These are phyloP conservation scores for Tetramitus jugosus DNA, from an alignment of 208 protist species.

Conservation along the genomic window DNA sequence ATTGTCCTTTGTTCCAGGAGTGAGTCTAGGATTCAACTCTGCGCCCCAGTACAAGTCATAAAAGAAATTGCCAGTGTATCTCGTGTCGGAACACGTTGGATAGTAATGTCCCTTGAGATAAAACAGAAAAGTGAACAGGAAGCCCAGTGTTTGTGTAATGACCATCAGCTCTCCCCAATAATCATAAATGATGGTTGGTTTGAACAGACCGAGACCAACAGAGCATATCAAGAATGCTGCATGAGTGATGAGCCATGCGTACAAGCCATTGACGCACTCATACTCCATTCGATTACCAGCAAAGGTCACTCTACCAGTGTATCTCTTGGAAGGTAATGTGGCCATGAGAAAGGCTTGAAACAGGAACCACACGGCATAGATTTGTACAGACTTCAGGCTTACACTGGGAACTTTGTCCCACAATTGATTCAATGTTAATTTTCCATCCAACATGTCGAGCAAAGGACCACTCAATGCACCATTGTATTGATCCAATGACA, in stretches of 20 bases:
- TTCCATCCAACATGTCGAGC: not conserved
- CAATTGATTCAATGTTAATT: not conserved
- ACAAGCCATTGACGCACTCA: not conserved
- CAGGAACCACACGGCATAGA: not conserved
- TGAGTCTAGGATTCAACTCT: conserved; percentile 84
- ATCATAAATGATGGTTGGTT: not conserved
- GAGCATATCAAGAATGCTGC: not conserved
- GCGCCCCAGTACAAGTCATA: conserved; percentile 91
- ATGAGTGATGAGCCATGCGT: not conserved
- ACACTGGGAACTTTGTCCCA: not conserved
- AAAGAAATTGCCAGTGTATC: conserved; percentile 51
- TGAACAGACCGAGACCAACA: not conserved
- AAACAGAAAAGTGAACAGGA: not conserved
- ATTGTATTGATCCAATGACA: not conserved
- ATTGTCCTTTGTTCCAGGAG: no score
- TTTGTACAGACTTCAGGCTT: not conserved
- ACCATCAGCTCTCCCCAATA: not conserved
- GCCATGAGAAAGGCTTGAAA: not conserved
- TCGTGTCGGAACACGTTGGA: conserved; percentile 34
- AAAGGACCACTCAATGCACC: not conserved
- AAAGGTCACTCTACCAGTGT: not conserved
- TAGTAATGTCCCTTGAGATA: conserved; percentile 25
- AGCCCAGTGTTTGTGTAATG: not conserved
- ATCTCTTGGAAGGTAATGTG: not conserved
- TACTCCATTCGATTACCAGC: not conserved